These are phyloP conservation scores for Russula ochroleuca DNA, from an alignment of 768 basidiomycete genomes.

Conservation along the genomic window DNA sequence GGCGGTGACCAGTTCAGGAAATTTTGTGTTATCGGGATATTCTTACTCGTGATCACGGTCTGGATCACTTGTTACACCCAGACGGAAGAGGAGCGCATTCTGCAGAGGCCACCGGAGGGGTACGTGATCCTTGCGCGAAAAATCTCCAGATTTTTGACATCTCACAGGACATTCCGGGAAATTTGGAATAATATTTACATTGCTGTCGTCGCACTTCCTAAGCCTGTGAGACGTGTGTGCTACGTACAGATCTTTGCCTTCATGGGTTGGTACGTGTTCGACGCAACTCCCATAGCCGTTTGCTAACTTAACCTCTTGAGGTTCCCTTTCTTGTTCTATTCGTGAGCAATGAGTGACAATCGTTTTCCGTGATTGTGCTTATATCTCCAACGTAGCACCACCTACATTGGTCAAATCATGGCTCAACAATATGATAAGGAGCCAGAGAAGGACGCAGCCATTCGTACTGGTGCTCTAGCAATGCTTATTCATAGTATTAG, in stretches of 20 bases:
- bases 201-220: conserved; percentile 71
- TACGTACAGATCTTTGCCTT: conserved; percentile 93
- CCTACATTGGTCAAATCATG: conserved; percentile 93
- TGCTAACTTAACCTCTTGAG: conserved; percentile 36
- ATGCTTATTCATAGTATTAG: conserved; percentile 89
- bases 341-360: conserved; percentile 43
- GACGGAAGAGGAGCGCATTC: conserved; percentile 67
- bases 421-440: conserved; percentile 68
- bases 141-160: conserved; percentile 17
- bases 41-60: conserved; percentile 75
- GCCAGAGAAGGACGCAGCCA: conserved; percentile 80
- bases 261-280: conserved; percentile 77
- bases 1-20: conserved; percentile 95
- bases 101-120: conserved; percentile 38
- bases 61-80: conserved; percentile 85
- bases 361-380: conserved; percentile 11
- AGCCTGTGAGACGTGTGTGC: conserved; percentile 83
- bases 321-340: conserved; percentile 95
- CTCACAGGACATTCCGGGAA: conserved; percentile 55
- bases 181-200: conserved; percentile 73
- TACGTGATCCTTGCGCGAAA: conserved; percentile 11
- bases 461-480: conserved; percentile 80
- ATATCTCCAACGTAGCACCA: conserved; percentile 52
- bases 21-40: conserved; percentile 82
- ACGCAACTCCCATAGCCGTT: neutral